Conservation (phyloP, 305 asterid species). For the Ajuga reptans region DNA sequence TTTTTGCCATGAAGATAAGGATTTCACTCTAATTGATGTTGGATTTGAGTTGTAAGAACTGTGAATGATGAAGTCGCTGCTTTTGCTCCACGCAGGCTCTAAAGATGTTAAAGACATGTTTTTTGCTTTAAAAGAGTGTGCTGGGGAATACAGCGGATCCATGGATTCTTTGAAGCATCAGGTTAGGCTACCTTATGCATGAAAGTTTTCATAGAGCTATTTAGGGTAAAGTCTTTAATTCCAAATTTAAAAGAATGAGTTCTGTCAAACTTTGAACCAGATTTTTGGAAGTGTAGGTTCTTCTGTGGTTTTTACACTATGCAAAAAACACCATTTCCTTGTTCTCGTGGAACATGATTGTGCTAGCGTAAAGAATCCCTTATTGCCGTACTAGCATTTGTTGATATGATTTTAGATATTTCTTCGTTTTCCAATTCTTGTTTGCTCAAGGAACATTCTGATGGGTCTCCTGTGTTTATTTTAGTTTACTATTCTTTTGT, state of each 20-base stretch:
- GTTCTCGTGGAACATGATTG: slow-evolving; percentile 1
- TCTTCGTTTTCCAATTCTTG: not conserved
- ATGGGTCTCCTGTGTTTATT: slow-evolving; percentile 5
- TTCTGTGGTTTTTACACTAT: not conserved
- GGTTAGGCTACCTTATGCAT: slow-evolving; percentile 36
- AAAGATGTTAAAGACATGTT: slow-evolving; percentile 75
- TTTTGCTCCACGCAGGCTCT: slow-evolving; percentile 56
- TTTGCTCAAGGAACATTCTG: not conserved
- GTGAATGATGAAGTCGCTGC: slow-evolving; percentile 12
- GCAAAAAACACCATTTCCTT: not conserved
- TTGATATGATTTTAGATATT: not conserved
- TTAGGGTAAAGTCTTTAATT: not conserved
- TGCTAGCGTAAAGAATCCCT: not conserved
- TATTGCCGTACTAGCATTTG: slow-evolving; percentile 1
- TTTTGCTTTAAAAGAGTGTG: slow-evolving; percentile 56
- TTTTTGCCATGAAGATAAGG: not conserved
- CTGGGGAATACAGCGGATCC: slow-evolving; percentile 43
- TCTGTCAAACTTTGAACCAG: not conserved
- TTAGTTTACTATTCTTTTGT: slow-evolving; percentile 14
- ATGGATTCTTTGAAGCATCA: slow-evolving; percentile 53
- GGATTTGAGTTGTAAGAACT: slow-evolving; percentile 7
- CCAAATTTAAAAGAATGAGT: not conserved
- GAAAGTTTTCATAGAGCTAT: not conserved
- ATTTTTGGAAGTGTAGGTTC: not conserved
- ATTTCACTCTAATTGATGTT: slow-evolving; percentile 7